A percentile compares a stretch with the other conserved stretches of the same genome.
Evolutionary conservation across 2,329 filamentous ascomycete species (phyloP).

Genomic region (Trichoderma sp.): DNA sequence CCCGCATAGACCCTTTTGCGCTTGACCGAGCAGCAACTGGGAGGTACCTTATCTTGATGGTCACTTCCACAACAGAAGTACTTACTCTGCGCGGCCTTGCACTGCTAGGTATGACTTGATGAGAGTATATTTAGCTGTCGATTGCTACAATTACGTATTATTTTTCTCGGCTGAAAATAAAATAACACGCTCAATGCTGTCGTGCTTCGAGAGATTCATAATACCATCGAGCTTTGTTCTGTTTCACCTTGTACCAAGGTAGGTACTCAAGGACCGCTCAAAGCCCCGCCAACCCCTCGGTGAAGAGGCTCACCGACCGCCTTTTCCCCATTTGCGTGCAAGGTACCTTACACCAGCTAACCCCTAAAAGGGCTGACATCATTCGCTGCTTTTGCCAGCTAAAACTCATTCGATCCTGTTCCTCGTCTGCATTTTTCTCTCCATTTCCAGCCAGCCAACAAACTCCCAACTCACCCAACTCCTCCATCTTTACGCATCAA

Average conservation of each 20-base stretch:
- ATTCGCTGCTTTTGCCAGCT: constrained; percentile 16
- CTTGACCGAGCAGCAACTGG: not conserved
- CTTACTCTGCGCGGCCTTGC: too few relatives aligned
- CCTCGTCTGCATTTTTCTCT: constrained; percentile 2
- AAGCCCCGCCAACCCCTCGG: not conserved
- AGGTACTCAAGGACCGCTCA: too few relatives aligned
- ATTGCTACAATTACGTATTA: not conserved
- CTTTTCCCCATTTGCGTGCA: not conserved
- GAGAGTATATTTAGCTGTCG: too few relatives aligned
- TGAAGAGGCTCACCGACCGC: constrained; percentile 17
- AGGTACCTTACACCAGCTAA: too few relatives aligned
- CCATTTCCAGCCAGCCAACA: constrained; percentile 27
- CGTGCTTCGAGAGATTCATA: too few relatives aligned
- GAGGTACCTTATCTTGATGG: not conserved
- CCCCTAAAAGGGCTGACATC: constrained; percentile 29
- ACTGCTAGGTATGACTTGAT: too few relatives aligned
- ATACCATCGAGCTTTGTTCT: too few relatives aligned
- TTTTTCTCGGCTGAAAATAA: not conserved
- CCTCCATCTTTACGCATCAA: not conserved
- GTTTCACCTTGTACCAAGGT: too few relatives aligned
- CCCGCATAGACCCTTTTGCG: not conserved
- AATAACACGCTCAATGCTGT: not conserved
- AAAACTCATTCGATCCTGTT: constrained; percentile 1
- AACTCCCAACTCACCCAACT: constrained; percentile 2
- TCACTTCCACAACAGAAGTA: too few relatives aligned